These are phyloP conservation scores for Bauhinia variegata DNA, from an alignment of 306 rosid genomes.

Conservation along the genomic window DNA sequence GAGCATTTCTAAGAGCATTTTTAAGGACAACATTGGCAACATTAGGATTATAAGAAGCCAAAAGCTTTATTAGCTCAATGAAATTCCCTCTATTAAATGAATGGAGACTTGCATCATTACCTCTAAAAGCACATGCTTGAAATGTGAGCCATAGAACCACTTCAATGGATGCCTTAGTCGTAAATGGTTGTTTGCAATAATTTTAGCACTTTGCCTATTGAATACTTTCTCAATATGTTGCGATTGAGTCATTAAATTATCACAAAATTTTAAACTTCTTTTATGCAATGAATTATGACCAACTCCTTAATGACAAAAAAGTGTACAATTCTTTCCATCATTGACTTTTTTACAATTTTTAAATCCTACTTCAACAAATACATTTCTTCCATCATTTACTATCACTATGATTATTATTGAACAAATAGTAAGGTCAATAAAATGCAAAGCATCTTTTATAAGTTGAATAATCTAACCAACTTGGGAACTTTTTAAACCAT, in stretches of 20 bases:
- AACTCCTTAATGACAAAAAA: background rate
- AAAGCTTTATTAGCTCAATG: no score
- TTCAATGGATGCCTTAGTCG: no score
- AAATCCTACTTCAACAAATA: background rate
- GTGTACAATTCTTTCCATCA: background rate
- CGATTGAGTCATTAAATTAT: background rate
- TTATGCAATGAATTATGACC: background rate
- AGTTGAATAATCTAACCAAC: background rate
- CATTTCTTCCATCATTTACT: background rate
- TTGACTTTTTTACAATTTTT: background rate
- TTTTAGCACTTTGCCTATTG: background rate
- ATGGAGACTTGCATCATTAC: no score
- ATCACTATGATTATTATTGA: background rate
- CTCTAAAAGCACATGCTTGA: no score
- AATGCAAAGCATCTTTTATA: background rate
- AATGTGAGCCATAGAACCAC: no score
- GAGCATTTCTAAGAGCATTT: no score
- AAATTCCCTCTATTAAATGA: no score
- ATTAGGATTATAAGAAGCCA: no score
- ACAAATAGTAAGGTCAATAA: background rate
- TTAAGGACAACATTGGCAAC: no score
- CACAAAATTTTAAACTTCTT: background rate
- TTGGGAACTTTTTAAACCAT: background rate
- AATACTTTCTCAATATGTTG: background rate
- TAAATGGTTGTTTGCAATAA: background rate